Evolutionary conservation across 2,329 filamentous ascomycete genomes (phyloP), one percentile per base, ranked within the genome.

Genomic region (Diaporthe ampelina): DNA sequence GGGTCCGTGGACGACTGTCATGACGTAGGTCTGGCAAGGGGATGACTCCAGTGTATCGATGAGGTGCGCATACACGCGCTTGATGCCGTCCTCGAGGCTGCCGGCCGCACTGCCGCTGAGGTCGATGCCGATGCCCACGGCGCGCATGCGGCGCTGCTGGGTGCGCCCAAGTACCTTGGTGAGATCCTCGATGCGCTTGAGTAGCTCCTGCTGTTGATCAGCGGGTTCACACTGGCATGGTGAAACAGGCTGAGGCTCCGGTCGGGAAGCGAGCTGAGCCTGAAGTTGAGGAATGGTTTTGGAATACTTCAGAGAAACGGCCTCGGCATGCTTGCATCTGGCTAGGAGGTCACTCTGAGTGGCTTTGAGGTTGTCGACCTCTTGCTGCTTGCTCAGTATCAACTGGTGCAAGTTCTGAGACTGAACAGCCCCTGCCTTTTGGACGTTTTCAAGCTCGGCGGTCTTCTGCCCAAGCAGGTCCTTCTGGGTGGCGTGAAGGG

Each of bases 1-100:
- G 0, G 68, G 56, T 8, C 68, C 68, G 35, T 70, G 68, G 10
- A 70, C 19, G 32, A 70, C 29, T 4, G 68, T 70, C 68, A 70
- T 59, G 37, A 70, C 29, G 56, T 70, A 70, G 5, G 54, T 70
- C 43, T 40, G 29, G 68, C 43, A 70, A 45, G 26, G 54, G 2
- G 68, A 24, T 7, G 13, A 4, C 40, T 50, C 32, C 11, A 70
- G 56, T 8, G 58, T 6, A 40, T 24, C 13, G 11, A 70, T 43
- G 3, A 70, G 29, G 11, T 70, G 68, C 4, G 21, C n/a, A 11
- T 70, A 70, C 3, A 70, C 19, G 10, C 40, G 29, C 40, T 59
- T 70, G 54, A 70, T 56, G 8, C 68, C 68, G 0, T 26, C 68
- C n/a, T 43, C 43, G 37, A 70, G 68, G 4, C 37, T 50, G 32